Evolutionary conservation across 345 rosid species (phyloP).

Genomic region (Melaleuca quinquenervia): DNA sequence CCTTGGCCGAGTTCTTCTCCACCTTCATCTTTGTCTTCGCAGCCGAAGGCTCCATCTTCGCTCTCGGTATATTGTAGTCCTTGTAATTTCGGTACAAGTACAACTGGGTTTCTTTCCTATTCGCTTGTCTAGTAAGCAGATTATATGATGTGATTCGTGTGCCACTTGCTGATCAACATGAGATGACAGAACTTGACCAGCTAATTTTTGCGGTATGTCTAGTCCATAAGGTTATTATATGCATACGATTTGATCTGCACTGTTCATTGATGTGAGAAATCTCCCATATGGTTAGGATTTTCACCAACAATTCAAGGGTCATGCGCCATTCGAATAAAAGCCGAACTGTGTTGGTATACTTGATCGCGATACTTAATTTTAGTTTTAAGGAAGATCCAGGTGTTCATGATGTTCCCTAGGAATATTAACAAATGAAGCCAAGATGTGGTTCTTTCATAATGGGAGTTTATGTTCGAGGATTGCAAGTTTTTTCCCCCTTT

Average conservation of each 20-base stretch:
- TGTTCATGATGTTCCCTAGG: background rate
- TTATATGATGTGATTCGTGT: background rate
- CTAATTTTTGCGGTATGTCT: background rate
- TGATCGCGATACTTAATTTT: background rate
- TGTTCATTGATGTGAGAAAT: background rate
- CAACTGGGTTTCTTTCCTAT: background rate
- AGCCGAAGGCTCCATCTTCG: slow-evolving; percentile 74
- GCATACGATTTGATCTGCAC: background rate
- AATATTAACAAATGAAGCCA: background rate
- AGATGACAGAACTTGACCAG: background rate
- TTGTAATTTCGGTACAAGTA: background rate
- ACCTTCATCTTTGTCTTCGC: slow-evolving; percentile 71
- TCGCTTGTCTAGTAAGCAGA: background rate
- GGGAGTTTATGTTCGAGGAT: background rate
- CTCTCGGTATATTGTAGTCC: slow-evolving; percentile 30
- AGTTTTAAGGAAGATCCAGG: background rate
- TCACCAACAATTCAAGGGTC: background rate
- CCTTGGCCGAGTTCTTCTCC: slow-evolving; percentile 64
- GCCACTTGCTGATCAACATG: background rate
- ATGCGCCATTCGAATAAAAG: background rate
- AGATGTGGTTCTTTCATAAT: background rate
- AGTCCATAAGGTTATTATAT: background rate
- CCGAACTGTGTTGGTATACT: background rate
- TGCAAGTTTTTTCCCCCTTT: background rate
- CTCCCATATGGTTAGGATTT: background rate